Evolutionary conservation across 2,329 filamentous ascomycete species (phyloP), one percentile per base, ranked within the genome.

Genomic region (Ceratocystis albifundus): DNA sequence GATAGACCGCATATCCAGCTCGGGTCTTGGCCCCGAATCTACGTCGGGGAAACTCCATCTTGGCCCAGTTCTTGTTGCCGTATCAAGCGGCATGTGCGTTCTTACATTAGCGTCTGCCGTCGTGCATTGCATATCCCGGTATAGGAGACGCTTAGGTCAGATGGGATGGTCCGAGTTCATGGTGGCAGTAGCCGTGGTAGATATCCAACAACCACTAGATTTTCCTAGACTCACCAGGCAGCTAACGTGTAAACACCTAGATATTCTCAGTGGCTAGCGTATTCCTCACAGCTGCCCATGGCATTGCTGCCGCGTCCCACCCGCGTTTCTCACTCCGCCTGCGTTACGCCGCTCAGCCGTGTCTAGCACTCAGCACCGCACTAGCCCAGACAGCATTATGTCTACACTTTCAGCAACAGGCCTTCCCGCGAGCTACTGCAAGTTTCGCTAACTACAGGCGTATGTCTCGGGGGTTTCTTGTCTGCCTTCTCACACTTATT

Each of bases 301-400:
- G 61, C 22, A 15, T 59, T 3, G n/a, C 10, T 10, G 53, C 46
- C 62, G 2, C 45, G 5, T 46, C 55, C 17, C 28, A 25, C 22
- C 61, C 70, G 0, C 61, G 68, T 17, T 70, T 70, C 4, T 74
- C 74, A 22, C 65, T 76, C 20, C 70, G 74, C 63, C 75, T 74
- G 69, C 71, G 74, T 67, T 73, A 74, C 62, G 70, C 76, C 0
- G 73, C 73, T 4, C 74, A 74, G 69, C 75, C 75, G 2, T 76
- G 74, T 74, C 71, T 75, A 44, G 72, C 74, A 8, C 17, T 65
- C 72, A 75, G 70, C 61, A 71, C 72, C 6, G 74, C 75, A 0
- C 70, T 76, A 57, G 73, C 72, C 71, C 75, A 76, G 69, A 73
- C 75, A 28, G 75, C 76, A 41, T 74, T 76, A 50, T 76, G 73